Evolutionary conservation across 2,329 filamentous ascomycete species (phyloP).

Genomic region (Ramularia endophylla): DNA sequence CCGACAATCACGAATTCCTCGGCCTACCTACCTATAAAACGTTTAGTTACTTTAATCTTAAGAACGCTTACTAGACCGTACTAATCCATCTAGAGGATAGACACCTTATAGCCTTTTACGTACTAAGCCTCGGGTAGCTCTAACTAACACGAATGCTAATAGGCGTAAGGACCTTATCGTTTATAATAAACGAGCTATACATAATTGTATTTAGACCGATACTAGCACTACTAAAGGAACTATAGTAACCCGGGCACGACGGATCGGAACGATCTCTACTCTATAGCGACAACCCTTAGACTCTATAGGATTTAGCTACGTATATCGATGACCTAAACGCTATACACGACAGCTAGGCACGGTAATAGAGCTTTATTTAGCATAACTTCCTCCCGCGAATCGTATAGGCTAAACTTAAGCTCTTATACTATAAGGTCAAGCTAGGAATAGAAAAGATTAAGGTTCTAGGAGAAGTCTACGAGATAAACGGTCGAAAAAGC

Average conservation of each 20-base stretch:
- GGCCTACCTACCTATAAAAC: neutral
- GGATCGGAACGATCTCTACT: too few species aligned
- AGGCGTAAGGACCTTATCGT: neutral
- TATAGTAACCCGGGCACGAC: neutral
- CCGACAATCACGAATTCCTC: neutral
- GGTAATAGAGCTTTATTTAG: too few species aligned
- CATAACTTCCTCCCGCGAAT: too few species aligned
- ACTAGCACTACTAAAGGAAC: neutral
- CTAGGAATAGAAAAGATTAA: too few species aligned
- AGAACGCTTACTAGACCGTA: constrained; percentile 6
- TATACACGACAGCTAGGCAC: too few species aligned
- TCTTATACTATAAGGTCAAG: too few species aligned
- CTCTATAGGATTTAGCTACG: constrained; percentile 1
- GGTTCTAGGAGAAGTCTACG: too few species aligned
- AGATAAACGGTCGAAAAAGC: neutral
- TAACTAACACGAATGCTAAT: too few species aligned
- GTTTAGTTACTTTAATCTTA: constrained; percentile 4
- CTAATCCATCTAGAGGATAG: constrained; percentile 2
- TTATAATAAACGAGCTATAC: constrained; percentile 4
- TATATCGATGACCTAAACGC: too few species aligned
- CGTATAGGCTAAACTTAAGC: too few species aligned
- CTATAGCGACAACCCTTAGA: neutral
- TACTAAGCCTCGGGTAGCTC: constrained; percentile 2
- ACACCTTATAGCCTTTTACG: constrained; percentile 2
- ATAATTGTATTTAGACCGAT: constrained; percentile 1